Base-by-base conservation (phyloP, 2,329 filamentous ascomycete species). In the Beauveria bassiana region DNA sequence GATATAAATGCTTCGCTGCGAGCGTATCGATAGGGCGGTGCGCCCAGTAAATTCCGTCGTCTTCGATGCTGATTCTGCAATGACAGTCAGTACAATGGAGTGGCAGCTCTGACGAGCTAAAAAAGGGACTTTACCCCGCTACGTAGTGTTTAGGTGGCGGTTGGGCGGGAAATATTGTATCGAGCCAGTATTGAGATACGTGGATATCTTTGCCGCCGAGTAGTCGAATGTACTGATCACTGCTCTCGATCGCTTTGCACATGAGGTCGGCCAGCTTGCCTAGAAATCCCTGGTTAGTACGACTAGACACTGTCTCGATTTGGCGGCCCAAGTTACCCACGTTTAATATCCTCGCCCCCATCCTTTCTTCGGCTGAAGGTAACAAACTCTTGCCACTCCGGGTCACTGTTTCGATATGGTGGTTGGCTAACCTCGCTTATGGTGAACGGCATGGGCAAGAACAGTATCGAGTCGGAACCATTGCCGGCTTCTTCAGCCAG, bases 361-460 rank as follows among this genome's bases (percentile, higher is more conserved):
- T 79, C 71, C 16, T 68, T 70, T 63, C 88, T 79, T 64, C 79
- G 79, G 64, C 79, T 83, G n/a, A 88, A 74, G 61, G 79, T 80
- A 18, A 85, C 68, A 65, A 86, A 89, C 54, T 78, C 76, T 64
- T 78, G 74, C 84, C 84, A 89, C 70, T 89, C 87, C 3, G 86
- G 85, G 65, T 87, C 85, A 28, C 74, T 75, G 57, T 79, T 79
- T 63, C 75, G 77, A 68, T 86, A 87, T 2, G 80, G 81, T 34
- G 72, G 69, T 34, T 79, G 77, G 18, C 77, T 73, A 20, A 84
- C 72, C 62, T 75, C 66, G 55, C 77, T 78, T 1, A 78, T 82
- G 2, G 82, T 85, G 49, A 84, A 84, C 3, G 85, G 84, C 58
- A 89, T 81, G 0, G 86, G 84, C 8, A 89, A 79, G 63, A 88